Percentiles rank a stretch among this genome's conserved stretches.
Evolutionary conservation across 164 flowering plant genomes (phyloP).

Genomic region (Stephania cephalantha): DNA sequence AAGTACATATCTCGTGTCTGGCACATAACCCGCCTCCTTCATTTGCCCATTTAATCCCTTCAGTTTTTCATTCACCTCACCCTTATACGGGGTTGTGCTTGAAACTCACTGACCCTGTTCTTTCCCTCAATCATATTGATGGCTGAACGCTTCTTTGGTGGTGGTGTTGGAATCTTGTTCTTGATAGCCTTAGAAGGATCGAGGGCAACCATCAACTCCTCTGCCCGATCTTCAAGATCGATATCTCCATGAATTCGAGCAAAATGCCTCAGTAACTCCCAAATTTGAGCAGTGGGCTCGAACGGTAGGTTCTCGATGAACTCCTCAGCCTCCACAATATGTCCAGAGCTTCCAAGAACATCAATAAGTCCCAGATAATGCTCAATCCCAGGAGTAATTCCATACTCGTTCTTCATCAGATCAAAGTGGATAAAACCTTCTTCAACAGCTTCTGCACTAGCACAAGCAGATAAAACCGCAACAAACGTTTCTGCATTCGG

Average conservation of each 20-base stretch:
- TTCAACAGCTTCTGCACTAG: slow-evolving; percentile 12
- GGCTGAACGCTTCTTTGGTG: background rate
- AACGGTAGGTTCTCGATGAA: slow-evolving; percentile 3
- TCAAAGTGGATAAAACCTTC: slow-evolving; percentile 9
- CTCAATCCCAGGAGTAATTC: slow-evolving; percentile 3
- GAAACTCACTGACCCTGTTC: slow-evolving; percentile 8
- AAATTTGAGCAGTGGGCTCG: background rate
- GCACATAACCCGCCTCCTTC: slow-evolving; percentile 8
- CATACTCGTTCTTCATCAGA: slow-evolving; percentile 8
- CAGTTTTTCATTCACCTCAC: background rate
- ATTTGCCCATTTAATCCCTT: background rate
- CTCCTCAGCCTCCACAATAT: background rate
- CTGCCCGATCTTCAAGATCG: slow-evolving; percentile 10
- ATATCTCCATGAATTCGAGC: slow-evolving; percentile 11
- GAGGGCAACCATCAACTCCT: slow-evolving; percentile 3
- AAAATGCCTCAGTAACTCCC: slow-evolving; percentile 5
- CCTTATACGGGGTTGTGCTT: slow-evolving; percentile 2
- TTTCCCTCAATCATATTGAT: slow-evolving; percentile 7
- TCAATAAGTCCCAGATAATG: slow-evolving; percentile 7
- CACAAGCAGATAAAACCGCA: slow-evolving; percentile 7
- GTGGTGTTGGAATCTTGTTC: slow-evolving; percentile 9
- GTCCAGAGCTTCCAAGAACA: slow-evolving; percentile 8
- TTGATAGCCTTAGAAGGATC: background rate
- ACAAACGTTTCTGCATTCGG: slow-evolving; percentile 6
- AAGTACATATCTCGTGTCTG: slow-evolving; percentile 14